Conservation (phyloP, 2,329 filamentous ascomycete species). For the Tolypocladium tundrense region DNA sequence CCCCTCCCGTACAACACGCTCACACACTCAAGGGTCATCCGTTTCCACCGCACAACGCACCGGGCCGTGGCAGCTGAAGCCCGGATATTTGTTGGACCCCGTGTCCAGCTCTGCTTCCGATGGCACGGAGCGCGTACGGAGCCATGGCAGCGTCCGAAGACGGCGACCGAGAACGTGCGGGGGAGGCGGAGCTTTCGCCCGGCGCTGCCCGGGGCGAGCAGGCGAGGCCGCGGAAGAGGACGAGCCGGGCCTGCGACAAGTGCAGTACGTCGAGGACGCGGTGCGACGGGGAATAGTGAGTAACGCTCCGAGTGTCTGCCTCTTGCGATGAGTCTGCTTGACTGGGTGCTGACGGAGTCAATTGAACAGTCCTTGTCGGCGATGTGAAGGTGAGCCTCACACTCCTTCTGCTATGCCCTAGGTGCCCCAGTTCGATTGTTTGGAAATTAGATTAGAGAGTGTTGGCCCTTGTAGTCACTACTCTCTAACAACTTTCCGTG, state of each 20-base stretch:
- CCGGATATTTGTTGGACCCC: background rate
- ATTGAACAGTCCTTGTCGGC: slow-evolving; percentile 16
- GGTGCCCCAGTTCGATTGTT: too few species aligned
- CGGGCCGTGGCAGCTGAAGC: background rate
- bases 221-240: slow-evolving; percentile 17
- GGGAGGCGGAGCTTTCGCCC: background rate
- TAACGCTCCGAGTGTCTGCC: background rate
- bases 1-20: background rate
- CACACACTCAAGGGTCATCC: background rate
- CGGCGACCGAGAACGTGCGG: background rate
- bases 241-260: slow-evolving; percentile 20
- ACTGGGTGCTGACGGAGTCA: background rate
- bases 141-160: background rate
- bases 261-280: slow-evolving; percentile 28
- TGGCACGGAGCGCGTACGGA: background rate
- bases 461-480: background rate
- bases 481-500: background rate
- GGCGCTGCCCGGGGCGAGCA: slow-evolving; percentile 5
- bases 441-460: too few species aligned
- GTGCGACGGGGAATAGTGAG: slow-evolving; percentile 34
- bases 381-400: slow-evolving; percentile 22
- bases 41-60: background rate
- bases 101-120: background rate
- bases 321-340: background rate
- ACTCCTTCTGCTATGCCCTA: background rate